These are phyloP conservation scores for Verticillium nubilum DNA, from an alignment of 2,329 filamentous ascomycete species.

Conservation along the genomic window DNA sequence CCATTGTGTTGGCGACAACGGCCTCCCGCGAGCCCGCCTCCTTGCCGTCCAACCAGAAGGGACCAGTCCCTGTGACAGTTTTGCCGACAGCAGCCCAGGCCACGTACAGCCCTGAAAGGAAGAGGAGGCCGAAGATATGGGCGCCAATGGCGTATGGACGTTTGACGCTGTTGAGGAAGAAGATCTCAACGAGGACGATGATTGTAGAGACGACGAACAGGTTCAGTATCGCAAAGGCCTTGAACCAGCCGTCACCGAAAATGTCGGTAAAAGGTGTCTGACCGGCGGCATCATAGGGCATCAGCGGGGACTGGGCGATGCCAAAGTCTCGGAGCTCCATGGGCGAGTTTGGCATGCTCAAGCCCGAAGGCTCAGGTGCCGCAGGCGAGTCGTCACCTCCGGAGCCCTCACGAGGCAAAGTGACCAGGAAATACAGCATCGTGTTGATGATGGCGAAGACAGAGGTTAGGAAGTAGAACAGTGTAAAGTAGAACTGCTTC, in stretches of 20 bases:
- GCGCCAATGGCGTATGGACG: constrained; percentile 39
- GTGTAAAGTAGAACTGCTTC: constrained; percentile 40
- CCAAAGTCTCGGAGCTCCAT: not conserved
- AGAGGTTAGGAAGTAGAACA: constrained; percentile 42
- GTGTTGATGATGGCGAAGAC: constrained; percentile 46
- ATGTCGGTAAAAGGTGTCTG: constrained; percentile 31
- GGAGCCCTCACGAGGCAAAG: constrained; percentile 21
- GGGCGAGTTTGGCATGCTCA: not conserved
- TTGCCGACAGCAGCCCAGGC: constrained; percentile 44
- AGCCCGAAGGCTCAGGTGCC: constrained; percentile 8
- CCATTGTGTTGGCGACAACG: constrained; percentile 35
- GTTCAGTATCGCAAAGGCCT: constrained; percentile 39
- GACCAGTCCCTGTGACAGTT: constrained; percentile 36
- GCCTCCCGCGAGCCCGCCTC: constrained; percentile 37
- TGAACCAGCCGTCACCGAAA: constrained; percentile 42
- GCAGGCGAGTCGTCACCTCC: constrained; percentile 6
- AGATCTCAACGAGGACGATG: constrained; percentile 38
- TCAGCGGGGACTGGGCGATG: not conserved
- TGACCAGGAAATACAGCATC: constrained; percentile 43
- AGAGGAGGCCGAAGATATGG: constrained; percentile 35
- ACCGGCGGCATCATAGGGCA: not conserved
- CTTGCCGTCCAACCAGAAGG: constrained; percentile 45
- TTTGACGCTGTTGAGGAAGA: constrained; percentile 48
- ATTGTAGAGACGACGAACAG: constrained; percentile 36
- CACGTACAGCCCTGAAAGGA: constrained; percentile 38